A percentile compares a stretch with the other conserved stretches of the same genome.
Conservation (phyloP, 1,284 basidiomycete species). For the Hymenochaete sp. region DNA sequence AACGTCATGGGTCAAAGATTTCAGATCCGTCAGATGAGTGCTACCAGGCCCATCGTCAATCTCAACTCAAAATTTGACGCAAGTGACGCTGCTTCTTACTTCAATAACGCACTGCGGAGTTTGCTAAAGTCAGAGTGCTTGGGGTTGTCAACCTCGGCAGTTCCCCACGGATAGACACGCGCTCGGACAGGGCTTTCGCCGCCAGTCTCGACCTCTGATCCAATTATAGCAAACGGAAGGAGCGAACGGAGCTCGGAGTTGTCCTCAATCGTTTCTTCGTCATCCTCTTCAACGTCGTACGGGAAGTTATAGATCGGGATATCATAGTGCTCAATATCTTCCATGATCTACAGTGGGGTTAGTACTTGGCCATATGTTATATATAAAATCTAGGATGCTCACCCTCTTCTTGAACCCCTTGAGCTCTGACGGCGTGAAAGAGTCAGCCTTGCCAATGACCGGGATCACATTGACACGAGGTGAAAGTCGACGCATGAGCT, state of each 20-base stretch:
- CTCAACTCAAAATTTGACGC: neutral
- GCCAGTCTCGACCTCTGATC: constrained; percentile 94
- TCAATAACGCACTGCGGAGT: constrained; percentile 83
- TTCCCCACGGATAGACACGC: constrained; percentile 95
- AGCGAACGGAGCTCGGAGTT: constrained; percentile 89
- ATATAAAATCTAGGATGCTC: constrained; percentile 25
- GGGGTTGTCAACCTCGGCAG: constrained; percentile 97
- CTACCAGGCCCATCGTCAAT: constrained; percentile 31
- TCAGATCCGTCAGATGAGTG: constrained; percentile 91
- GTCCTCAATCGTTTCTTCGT: constrained; percentile 97
- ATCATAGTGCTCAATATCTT: constrained; percentile 97
- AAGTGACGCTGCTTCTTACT: constrained; percentile 38
- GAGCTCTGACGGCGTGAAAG: constrained; percentile 85
- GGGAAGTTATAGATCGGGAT: constrained; percentile 99
- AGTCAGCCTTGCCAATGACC: constrained; percentile 96
- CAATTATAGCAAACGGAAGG: constrained; percentile 95
- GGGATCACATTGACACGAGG: constrained; percentile 99
- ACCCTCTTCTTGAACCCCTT: constrained; percentile 95
- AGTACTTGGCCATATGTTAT: constrained; percentile 13
- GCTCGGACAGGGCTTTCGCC: constrained; percentile 82
- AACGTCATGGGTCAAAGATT: constrained; percentile 92
- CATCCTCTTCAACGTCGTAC: constrained; percentile 97
- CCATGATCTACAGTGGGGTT: constrained; percentile 71
- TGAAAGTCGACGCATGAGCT: constrained; percentile 93
- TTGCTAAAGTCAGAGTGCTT: constrained; percentile 97